Evolutionary conservation across 345 rosid species (phyloP), one percentile per base, ranked within the genome.

Genomic region (Moricandia moricandioides): DNA sequence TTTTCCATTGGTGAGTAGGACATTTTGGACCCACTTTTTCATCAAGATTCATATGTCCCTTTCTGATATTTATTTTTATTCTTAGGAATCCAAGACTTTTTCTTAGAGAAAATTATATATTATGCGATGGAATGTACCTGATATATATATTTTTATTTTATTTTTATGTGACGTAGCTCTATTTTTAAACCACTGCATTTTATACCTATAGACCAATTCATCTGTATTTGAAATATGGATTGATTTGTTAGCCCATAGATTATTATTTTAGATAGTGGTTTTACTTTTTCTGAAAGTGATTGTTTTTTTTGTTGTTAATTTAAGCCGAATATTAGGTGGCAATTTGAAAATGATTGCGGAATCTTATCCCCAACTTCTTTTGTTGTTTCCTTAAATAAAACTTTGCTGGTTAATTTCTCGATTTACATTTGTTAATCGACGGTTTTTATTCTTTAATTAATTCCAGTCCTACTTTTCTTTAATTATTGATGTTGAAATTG

Each of bases 1-100:
- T 43, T 35, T 8, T 76, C 55, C 21, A 43, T 64, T 70, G 43
- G 65, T 39, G 60, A 30, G 71, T 77, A 57, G 34, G 80, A 24
- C 66, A 67, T 0, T 0, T 57, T 1, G 55, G 76, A 65, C 80
- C 76, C 61, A 40, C 13, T 17, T 67, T 54, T 30, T 45, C 11
- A 77, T 70, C 76, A 63, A 76, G 75, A 71, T 77, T 77, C 67
- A 71, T 14, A 21, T 70, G 80, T 77, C 80, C 16, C 45, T 64
- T 71, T 70, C 62, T 47, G 61, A 77, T 63, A 14, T 34, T 30
- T 76, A 11, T 29, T 69, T 39, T 35, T 37, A 24, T 49, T 56
- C 5, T 64, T 56, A 13, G 71, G 71, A 70, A 56, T 70, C 80
- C 72, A 65, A 70, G 80, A 77, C 76, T 77, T 76, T 76, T 18